Base-by-base conservation (phyloP, 2,329 filamentous ascomycete species). In the Colletotrichum sidae region DNA sequence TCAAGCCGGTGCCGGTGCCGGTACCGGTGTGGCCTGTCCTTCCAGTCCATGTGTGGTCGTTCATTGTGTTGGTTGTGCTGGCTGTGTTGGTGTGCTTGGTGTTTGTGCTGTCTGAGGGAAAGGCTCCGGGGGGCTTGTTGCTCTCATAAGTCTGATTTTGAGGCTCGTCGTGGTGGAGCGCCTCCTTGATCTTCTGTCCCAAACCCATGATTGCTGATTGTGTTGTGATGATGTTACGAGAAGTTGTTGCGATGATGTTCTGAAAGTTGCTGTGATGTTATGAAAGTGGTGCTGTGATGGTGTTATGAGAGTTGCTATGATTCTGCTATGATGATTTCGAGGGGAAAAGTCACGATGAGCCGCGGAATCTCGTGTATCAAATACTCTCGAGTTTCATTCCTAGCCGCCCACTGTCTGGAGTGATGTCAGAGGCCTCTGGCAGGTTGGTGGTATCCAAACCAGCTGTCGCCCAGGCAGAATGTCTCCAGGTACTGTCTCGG, bases 1-100 rank as follows among this genome's bases (percentile, higher is more conserved):
- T 56, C 34, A 65, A n/a, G 8, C 67, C 58, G 4, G 57, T 50
- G 67, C 83, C 67, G 35, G 82, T 80, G 73, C 85, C 8, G 15
- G 60, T 52, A 25, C 46, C 38, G 38, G 56, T 17, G n/a, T 46
- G 50, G 35, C 35, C 35, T 13, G 59, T 56, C 13, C 47, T 47
- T 15, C 15, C 17, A 10, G 44, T 46, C 13, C 17, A 10, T 11
- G 54, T 44, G 12, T 56, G 46, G 38, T 65, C 47, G 8, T 44
- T 25, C 25, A 25, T 25, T 25, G 25, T 5, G 25, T 25, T 25
- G 25, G 25, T 47, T 15, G 33, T 52, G 39, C 47, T 39, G 10
- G 55, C 44, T 41, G 39, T 38, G 7, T 38, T 64, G 51, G 37
- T 55, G 42, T 62, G 50, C 53, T 59, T 68, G 44, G 56, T 52